Evolutionary conservation across 768 basidiomycete species (phyloP), one percentile per base, ranked within the genome.

Genomic region (Amanita jacksonii): DNA sequence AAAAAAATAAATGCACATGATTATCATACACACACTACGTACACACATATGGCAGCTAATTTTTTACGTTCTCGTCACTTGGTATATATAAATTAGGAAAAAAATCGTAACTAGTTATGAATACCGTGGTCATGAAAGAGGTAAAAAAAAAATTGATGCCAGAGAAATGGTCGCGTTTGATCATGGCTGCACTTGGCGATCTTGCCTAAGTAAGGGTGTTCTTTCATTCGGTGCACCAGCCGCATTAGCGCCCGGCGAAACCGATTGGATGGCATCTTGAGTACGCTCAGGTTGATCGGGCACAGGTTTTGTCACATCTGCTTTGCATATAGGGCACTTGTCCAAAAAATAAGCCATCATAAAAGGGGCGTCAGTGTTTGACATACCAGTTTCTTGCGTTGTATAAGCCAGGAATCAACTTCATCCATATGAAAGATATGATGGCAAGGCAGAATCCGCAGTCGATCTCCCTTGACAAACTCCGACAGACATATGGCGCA

Each of bases 381-480:
- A 70, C 84, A 56, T 56, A 93, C 92, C 61, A 94, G 63, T 68
- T 96, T 96, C 70, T 92, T 89, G 61, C 88, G 77, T 49, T 85
- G 79, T 45, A 93, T 82, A 48, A 98, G 64, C 94, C 94, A 98
- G 51, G 83, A 74, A 58, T 92, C 90, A 30, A 96, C 77, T 59
- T 97, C 94, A 27, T 81, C 73, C 35, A 88, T 74, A 62, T 98
- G 94, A 65, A 96, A 98, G 43, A 98, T 80, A 59, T 98, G 94
- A 37, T 86, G 84, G 56, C 94, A 98, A 1, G 94, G 94, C 31
- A 97, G 59, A 41, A 93, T 87, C 52, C 93, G 77, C 33, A 97
- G 88, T 53, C 79, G 76, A 58, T 98, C 94, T 2, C 92, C 92
- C 55, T 79, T 79, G 31, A 67, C 77, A 53, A 97, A 98, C 49